phyloP scores from a whole-genome alignment of 768 basidiomycete genomes.

The Tylopilus vinaceipallidus region DNA sequence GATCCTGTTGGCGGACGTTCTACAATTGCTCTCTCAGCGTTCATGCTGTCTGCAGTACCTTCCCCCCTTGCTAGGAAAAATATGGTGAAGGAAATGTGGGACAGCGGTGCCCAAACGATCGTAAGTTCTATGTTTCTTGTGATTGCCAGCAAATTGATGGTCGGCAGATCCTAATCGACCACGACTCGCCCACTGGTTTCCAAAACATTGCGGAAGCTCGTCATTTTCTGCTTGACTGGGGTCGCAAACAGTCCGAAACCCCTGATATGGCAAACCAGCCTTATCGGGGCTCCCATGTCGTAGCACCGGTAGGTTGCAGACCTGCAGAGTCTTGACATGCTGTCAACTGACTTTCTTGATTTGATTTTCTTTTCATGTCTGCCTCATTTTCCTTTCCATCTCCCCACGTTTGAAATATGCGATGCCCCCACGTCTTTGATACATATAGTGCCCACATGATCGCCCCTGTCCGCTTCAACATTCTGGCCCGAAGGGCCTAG shows the following conservation, averaged over 20 bases:
- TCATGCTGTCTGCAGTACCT: slow-evolving; percentile 74
- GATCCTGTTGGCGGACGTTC: slow-evolving; percentile 42
- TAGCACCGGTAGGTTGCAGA: slow-evolving; percentile 72
- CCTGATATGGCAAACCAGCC: slow-evolving; percentile 35
- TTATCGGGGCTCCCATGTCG: slow-evolving; percentile 68
- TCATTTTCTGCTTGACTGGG: slow-evolving; percentile 64
- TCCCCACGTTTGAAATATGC: slow-evolving; percentile 19
- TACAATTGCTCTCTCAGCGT: slow-evolving; percentile 79
- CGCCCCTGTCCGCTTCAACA: slow-evolving; percentile 72
- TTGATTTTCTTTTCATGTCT: not conserved
- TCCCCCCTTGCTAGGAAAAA: slow-evolving; percentile 58
- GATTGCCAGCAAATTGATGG: slow-evolving; percentile 11
- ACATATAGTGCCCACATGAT: slow-evolving; percentile 87
- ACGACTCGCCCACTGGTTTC: slow-evolving; percentile 74
- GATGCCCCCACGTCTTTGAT: slow-evolving; percentile 1
- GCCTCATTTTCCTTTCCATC: slow-evolving; percentile 4
- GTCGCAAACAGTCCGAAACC: slow-evolving; percentile 56
- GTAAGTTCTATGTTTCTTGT: slow-evolving; percentile 35
- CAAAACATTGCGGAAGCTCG: slow-evolving; percentile 75
- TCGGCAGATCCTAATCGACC: slow-evolving; percentile 79
- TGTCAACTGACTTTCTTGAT: not conserved
- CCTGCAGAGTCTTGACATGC: not conserved
- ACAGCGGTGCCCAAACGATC: slow-evolving; percentile 82
- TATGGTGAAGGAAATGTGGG: slow-evolving; percentile 85
- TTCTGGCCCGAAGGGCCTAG: slow-evolving; percentile 48